These are phyloP conservation scores for Ogataea pignaliae DNA, from an alignment of 805 yeast genomes.

Conservation along the genomic window DNA sequence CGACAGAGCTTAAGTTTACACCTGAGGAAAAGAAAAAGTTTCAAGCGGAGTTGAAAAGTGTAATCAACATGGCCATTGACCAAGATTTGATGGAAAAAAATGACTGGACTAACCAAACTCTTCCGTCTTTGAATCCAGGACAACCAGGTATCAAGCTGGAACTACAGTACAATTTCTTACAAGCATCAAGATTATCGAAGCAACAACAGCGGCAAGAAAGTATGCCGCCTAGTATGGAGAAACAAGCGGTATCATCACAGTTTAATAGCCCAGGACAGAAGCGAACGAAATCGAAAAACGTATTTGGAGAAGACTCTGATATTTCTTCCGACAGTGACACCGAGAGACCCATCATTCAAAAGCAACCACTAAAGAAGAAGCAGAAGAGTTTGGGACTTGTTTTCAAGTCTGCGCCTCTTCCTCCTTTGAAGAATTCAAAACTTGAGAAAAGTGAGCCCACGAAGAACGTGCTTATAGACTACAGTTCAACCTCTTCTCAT, in stretches of 20 bases:
- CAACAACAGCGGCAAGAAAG: constrained; percentile 1
- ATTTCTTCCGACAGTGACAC: constrained; percentile 1
- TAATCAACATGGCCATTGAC: constrained; percentile 46
- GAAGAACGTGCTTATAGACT: background rate
- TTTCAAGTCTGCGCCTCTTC: background rate
- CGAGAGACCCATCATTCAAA: background rate
- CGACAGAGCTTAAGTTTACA: constrained; percentile 32
- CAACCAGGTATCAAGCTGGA: constrained; percentile 10
- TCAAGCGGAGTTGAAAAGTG: constrained; percentile 44
- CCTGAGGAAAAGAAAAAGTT: constrained; percentile 33
- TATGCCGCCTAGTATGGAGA: background rate
- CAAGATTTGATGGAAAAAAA: constrained; percentile 40
- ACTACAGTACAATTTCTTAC: constrained; percentile 15
- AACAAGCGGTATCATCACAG: background rate
- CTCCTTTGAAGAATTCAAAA: background rate
- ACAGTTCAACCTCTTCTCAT: background rate
- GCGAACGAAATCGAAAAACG: constrained; percentile 6
- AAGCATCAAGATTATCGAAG: constrained; percentile 2
- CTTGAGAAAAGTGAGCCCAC: background rate
- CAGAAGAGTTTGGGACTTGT: background rate
- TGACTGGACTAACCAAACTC: constrained; percentile 48
- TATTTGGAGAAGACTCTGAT: constrained; percentile 10
- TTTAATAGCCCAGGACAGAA: constrained; percentile 1
- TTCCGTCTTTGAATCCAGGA: constrained; percentile 38
- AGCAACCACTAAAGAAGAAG: background rate